Conservation (phyloP, 352 stramenopile species). For the Aphanomyces astaci region DNA sequence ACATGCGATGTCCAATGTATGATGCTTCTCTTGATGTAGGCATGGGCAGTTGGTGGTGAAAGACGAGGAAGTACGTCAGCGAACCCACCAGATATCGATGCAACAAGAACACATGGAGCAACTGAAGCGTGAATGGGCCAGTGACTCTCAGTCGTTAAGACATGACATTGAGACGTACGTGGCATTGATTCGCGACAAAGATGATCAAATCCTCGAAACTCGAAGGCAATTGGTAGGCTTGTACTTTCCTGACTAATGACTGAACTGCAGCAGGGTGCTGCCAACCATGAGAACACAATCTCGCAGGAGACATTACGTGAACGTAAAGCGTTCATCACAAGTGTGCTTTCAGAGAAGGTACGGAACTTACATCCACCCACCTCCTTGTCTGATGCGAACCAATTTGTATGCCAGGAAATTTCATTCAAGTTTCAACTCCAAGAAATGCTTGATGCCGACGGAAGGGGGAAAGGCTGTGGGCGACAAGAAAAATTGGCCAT, state of each 20-base stretch:
- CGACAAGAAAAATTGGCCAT: conserved; percentile 2
- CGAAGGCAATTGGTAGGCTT: neutral
- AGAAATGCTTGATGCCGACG: neutral
- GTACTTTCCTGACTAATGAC: neutral
- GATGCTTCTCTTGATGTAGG: conserved; percentile 11
- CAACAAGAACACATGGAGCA: neutral
- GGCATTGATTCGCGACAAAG: neutral
- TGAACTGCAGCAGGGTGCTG: neutral
- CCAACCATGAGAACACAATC: neutral
- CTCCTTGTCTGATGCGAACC: too few species aligned
- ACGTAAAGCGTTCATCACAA: conserved; percentile 3
- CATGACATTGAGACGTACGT: neutral
- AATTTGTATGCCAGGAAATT: neutral
- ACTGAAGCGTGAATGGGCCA: neutral
- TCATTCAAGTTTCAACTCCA: neutral
- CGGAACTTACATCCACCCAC: too few species aligned
- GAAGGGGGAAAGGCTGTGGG: neutral
- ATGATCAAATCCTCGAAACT: neutral
- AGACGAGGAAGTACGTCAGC: neutral
- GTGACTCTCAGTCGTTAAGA: neutral
- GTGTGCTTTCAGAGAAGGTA: conserved; percentile 5
- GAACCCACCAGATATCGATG: neutral
- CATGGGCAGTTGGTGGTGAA: neutral
- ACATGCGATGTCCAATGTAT: neutral
- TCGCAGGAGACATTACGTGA: neutral